These are phyloP conservation scores for Pseudocercospora macadamiae DNA, from an alignment of 2,329 filamentous ascomycete species.

Conservation along the genomic window DNA sequence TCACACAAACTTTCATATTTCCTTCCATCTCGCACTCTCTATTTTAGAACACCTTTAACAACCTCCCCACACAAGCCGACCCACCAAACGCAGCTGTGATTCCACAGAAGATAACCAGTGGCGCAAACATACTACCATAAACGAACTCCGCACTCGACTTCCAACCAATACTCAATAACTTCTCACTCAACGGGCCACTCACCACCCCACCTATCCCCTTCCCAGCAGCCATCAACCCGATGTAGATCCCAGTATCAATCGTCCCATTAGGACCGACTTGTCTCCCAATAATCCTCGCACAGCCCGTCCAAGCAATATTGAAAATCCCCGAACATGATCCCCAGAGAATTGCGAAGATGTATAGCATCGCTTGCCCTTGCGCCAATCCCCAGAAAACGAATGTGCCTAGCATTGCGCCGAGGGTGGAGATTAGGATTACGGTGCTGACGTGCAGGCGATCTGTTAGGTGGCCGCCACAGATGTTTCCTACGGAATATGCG, in stretches of 20 bases:
- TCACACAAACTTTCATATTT: too few relatives aligned
- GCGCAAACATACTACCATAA: constrained; percentile 49
- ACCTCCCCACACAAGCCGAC: constrained; percentile 26
- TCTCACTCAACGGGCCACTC: constrained; percentile 56
- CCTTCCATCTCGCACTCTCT: neutral
- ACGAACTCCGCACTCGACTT: constrained; percentile 41
- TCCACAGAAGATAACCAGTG: constrained; percentile 48
- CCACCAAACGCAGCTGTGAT: constrained; percentile 39
- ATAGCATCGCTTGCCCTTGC: constrained; percentile 45
- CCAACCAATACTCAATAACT: constrained; percentile 44
- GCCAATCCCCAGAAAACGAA: constrained; percentile 53
- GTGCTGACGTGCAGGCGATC: constrained; percentile 45
- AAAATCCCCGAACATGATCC: constrained; percentile 47
- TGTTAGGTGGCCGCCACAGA: constrained; percentile 44
- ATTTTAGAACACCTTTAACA: constrained; percentile 19
- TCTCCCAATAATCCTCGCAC: constrained; percentile 27
- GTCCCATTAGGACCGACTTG: constrained; percentile 16
- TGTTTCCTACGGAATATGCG: constrained; percentile 41
- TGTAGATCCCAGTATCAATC: constrained; percentile 53
- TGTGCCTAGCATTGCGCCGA: constrained; percentile 41
- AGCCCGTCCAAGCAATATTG: constrained; percentile 41
- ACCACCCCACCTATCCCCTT: constrained; percentile 57
- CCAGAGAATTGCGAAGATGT: constrained; percentile 48
- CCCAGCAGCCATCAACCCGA: constrained; percentile 52
- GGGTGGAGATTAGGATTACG: constrained; percentile 42